Base-by-base conservation (phyloP, 768 basidiomycete species). In the Auricularia sp. region DNA sequence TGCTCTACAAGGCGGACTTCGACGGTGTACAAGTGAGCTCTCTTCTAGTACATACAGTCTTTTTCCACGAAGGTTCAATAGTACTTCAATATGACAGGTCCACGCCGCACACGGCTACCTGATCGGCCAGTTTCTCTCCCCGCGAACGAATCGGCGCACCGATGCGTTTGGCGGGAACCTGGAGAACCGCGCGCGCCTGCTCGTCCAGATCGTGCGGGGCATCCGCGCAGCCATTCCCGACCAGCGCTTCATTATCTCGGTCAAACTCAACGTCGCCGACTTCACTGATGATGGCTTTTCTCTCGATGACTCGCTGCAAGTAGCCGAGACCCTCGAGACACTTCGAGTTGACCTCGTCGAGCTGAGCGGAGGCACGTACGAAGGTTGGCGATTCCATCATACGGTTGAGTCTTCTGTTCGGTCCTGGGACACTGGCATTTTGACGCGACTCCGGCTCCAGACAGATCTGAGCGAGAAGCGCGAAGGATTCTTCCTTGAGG, bases 81-180 rank as follows among this genome's bases (percentile, higher is more conserved):
- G 29, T 29, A 29, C 29, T 4, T 5, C 39, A 42, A 42, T 42
- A 7, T 14, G 39, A 7, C 39, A 75, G 65, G 68, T 76, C 33
- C 75, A 76, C 67, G 73, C 71, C 43, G 75, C 75, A 33, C 74
- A 76, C 66, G 75, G 73, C 43, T 72, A 74, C 65, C 67, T 72
- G 8, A 29, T 72, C 4, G 69, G 71, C 67, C 51, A 64, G 7
- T 81, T 80, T 69, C 61, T 74, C n/a, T 77, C 76, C 14, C 79
- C 79, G 1, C 35, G 78, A 44, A 75, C 76, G 53, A 81, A 81
- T 71, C 65, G 71, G 36, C 75, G 80, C 11, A 77, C 70, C 23
- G 80, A 81, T 70, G 11, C 71, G 36, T 80, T 80, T 68, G 79
- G 79, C 33, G 80, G 80, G 3, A 71, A 70, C 3, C 71, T 80